These are phyloP conservation scores for Afroboletus lepidellus DNA, from an alignment of 1,284 basidiomycete species.

Conservation along the genomic window DNA sequence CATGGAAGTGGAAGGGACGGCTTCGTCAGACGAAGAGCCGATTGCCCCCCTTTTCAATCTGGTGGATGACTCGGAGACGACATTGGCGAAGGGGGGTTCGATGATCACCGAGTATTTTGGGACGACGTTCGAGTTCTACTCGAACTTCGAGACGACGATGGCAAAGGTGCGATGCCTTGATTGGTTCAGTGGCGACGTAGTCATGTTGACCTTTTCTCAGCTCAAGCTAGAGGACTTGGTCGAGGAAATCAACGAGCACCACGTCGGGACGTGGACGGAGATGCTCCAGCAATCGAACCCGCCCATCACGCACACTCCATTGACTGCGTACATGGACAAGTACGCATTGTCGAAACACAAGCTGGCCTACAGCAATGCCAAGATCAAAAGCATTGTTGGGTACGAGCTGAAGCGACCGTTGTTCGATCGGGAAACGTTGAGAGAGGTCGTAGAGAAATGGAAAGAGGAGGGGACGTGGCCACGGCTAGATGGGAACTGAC, in stretches of 20 bases:
- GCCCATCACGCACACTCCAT: slow-evolving; percentile 71
- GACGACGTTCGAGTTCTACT: slow-evolving; percentile 85
- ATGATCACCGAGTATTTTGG: slow-evolving; percentile 75
- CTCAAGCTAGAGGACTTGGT: slow-evolving; percentile 67
- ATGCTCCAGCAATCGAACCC: slow-evolving; percentile 78
- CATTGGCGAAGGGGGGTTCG: slow-evolving; percentile 72
- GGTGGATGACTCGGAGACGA: slow-evolving; percentile 80
- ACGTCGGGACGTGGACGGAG: slow-evolving; percentile 81
- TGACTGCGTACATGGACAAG: slow-evolving; percentile 82
- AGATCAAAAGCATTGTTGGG: slow-evolving; percentile 73
- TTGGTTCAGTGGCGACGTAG: neutral
- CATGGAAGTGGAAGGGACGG: slow-evolving; percentile 58
- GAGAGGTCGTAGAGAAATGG: slow-evolving; percentile 77
- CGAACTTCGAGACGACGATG: slow-evolving; percentile 65
- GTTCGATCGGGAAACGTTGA: slow-evolving; percentile 63
- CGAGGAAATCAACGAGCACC: slow-evolving; percentile 87
- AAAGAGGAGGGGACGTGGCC: slow-evolving; percentile 77
- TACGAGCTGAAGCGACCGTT: slow-evolving; percentile 66
- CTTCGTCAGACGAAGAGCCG: slow-evolving; percentile 55
- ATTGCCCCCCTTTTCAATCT: slow-evolving; percentile 82
- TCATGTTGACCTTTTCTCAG: slow-evolving; percentile 30
- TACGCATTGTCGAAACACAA: slow-evolving; percentile 67
- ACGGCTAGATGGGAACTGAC: slow-evolving; percentile 33
- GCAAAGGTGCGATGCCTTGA: slow-evolving; percentile 51
- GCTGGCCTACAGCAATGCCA: slow-evolving; percentile 63